Conservation (phyloP, 2,329 filamentous ascomycete species). For the Phialophora macrospora region DNA sequence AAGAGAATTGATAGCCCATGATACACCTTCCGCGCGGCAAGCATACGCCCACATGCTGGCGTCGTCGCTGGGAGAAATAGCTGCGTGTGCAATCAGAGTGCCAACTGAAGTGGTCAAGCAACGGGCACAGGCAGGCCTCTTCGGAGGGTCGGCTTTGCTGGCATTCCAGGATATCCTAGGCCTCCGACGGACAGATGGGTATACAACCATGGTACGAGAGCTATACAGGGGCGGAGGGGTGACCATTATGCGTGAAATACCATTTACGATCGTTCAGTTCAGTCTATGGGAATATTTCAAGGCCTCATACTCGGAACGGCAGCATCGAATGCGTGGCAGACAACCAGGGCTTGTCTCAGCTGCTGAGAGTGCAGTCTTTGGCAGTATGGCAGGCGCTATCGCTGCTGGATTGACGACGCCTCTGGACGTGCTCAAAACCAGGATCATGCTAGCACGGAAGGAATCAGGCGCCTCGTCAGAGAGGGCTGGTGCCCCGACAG, state of each 20-base stretch:
- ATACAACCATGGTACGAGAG: constrained; percentile 69
- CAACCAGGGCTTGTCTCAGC: constrained; percentile 64
- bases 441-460: constrained; percentile 85
- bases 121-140: constrained; percentile 84
- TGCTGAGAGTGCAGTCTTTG: constrained; percentile 80
- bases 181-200: constrained; percentile 44
- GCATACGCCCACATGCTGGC: constrained; percentile 75
- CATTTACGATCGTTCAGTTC: constrained; percentile 96
- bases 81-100: constrained; percentile 88
- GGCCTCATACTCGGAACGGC: constrained; percentile 51
- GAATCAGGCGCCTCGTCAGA: constrained; percentile 55
- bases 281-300: constrained; percentile 96
- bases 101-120: constrained; percentile 98
- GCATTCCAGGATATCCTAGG: constrained; percentile 73
- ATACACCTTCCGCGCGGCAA: constrained; percentile 44
- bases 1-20: constrained; percentile 50
- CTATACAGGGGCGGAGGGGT: constrained; percentile 91
- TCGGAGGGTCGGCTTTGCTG: constrained; percentile 69
- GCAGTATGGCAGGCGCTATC: constrained; percentile 79
- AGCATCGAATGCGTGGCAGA: constrained; percentile 58
- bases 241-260: constrained; percentile 93
- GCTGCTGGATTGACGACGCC: constrained; percentile 90
- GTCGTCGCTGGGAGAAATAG: constrained; percentile 83
- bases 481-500: constrained; percentile 46
- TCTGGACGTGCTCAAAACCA: constrained; percentile 93